Evolutionary conservation across 495 filamentous ascomycete species (phyloP).

Genomic region (Oidiodendron maius): DNA sequence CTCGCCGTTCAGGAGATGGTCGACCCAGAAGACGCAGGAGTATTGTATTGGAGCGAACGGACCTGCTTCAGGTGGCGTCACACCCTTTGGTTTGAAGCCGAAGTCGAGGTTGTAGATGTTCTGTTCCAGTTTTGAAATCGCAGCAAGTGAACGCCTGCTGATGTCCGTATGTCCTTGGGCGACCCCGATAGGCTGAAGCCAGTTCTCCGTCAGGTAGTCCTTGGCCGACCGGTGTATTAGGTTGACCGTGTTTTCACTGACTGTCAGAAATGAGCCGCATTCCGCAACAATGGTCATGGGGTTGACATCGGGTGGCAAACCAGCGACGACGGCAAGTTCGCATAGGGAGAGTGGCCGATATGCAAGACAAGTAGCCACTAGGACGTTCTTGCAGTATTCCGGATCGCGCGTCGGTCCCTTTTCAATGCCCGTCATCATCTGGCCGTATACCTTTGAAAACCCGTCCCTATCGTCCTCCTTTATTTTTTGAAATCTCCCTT

Average conservation of each 20-base stretch:
- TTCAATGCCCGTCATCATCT: too few species aligned
- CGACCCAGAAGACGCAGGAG: conserved; percentile 32
- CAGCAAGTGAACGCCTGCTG: conserved; percentile 23
- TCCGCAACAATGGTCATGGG: conserved; percentile 15
- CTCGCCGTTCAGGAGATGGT: conserved; percentile 20
- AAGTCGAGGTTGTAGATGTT: conserved; percentile 21
- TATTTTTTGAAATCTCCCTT: conserved; percentile 10
- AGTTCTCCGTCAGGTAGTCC: conserved; percentile 26
- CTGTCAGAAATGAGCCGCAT: conserved; percentile 29
- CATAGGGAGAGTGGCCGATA: conserved; percentile 18
- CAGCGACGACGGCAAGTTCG: conserved; percentile 16
- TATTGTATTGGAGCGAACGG: conserved; percentile 27
- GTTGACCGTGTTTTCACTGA: conserved; percentile 24
- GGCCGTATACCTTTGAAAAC: conserved; percentile 24
- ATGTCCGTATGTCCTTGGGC: conserved; percentile 23
- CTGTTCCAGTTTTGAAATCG: conserved; percentile 12
- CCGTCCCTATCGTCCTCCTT: conserved; percentile 19
- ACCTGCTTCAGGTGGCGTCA: conserved; percentile 19
- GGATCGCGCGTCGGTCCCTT: too few species aligned
- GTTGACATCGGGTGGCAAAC: conserved; percentile 4
- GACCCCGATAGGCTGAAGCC: conserved; percentile 18
- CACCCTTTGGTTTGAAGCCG: conserved; percentile 10
- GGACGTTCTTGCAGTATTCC: conserved; percentile 16
- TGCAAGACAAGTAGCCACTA: conserved; percentile 8
- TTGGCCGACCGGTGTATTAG: conserved; percentile 41